phyloP scores from a whole-genome alignment of 257 asterid species.

The Nicotiana sylvestris region DNA sequence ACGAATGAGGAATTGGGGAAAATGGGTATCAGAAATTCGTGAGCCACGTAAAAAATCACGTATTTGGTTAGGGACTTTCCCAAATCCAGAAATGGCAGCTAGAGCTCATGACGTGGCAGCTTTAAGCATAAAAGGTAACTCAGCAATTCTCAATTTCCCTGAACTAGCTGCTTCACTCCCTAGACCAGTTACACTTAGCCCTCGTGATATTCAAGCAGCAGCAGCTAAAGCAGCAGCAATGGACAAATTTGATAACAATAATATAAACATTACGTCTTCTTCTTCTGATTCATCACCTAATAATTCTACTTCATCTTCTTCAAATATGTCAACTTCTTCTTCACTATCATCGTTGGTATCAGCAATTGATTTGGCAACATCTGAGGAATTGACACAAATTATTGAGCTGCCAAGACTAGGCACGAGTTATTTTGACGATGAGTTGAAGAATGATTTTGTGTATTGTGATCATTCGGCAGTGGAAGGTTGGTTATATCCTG shows the following conservation, averaged over 20 bases:
- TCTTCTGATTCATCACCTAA: not conserved
- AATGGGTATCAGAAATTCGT: constrained; percentile 86
- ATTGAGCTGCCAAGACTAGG: constrained; percentile 72
- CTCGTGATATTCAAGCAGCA: constrained; percentile 78
- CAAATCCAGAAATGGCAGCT: constrained; percentile 90
- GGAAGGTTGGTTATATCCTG: constrained; percentile 56
- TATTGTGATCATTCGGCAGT: constrained; percentile 25
- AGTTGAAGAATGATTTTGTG: constrained; percentile 40
- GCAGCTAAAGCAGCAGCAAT: constrained; percentile 88
- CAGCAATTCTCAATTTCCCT: constrained; percentile 73
- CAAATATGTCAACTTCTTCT: constrained; percentile 20
- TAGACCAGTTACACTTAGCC: constrained; percentile 58
- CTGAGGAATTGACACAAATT: constrained; percentile 65
- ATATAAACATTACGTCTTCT: constrained; percentile 17
- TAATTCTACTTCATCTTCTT: constrained; percentile 6
- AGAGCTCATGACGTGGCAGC: constrained; percentile 94
- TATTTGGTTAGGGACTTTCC: constrained; percentile 79
- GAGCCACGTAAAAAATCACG: constrained; percentile 85
- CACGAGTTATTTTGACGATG: constrained; percentile 32
- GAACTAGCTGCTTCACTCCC: constrained; percentile 49
- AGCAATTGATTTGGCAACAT: constrained; percentile 28
- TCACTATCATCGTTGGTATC: constrained; percentile 40
- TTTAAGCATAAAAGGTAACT: constrained; percentile 60
- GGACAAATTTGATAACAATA: constrained; percentile 36
- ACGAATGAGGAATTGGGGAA: constrained; percentile 88